Percentiles rank a stretch among this genome's conserved stretches.
These are phyloP conservation scores for Fusarium humuli DNA, from an alignment of 2,329 filamentous ascomycete genomes.

Conservation along the genomic window DNA sequence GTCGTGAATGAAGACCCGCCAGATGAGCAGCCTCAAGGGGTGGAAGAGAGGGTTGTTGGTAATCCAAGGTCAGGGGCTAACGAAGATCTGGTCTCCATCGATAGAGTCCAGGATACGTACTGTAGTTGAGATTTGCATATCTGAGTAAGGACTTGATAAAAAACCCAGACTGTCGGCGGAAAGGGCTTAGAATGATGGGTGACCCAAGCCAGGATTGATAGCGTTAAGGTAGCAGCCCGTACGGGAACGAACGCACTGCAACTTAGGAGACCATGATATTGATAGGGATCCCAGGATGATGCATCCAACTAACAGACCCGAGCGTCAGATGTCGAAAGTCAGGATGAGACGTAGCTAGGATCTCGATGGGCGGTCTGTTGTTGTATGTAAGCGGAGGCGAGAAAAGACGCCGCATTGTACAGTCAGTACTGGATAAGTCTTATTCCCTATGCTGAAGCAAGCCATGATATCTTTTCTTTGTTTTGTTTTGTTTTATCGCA, in stretches of 20 bases:
- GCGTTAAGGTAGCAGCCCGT: constrained; percentile 36
- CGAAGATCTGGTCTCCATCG: constrained; percentile 40
- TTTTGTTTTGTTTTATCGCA: constrained; percentile 11
- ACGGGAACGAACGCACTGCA: constrained; percentile 36
- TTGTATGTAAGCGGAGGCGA: constrained; percentile 12
- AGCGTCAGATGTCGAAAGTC: constrained; percentile 26
- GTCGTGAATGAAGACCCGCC: constrained; percentile 3
- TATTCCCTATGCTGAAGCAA: not conserved
- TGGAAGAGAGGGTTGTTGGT: constrained; percentile 6
- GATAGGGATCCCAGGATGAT: constrained; percentile 29
- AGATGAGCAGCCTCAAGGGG: constrained; percentile 8
- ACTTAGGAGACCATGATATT: constrained; percentile 27
- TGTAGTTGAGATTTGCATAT: constrained; percentile 32
- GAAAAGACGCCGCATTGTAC: not conserved
- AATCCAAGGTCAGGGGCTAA: constrained; percentile 7
- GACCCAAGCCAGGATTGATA: constrained; percentile 31
- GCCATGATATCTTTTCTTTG: not conserved
- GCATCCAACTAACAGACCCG: constrained; percentile 19
- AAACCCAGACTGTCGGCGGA: constrained; percentile 29
- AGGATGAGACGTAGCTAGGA: constrained; percentile 34
- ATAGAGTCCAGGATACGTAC: constrained; percentile 32
- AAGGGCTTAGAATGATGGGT: constrained; percentile 37
- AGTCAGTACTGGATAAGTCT: constrained; percentile 8
- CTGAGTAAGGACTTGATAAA: constrained; percentile 21
- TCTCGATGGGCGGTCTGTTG: constrained; percentile 27